phyloP scores from a whole-genome alignment of 2,329 filamentous ascomycete species.

The Nemania abortiva region DNA sequence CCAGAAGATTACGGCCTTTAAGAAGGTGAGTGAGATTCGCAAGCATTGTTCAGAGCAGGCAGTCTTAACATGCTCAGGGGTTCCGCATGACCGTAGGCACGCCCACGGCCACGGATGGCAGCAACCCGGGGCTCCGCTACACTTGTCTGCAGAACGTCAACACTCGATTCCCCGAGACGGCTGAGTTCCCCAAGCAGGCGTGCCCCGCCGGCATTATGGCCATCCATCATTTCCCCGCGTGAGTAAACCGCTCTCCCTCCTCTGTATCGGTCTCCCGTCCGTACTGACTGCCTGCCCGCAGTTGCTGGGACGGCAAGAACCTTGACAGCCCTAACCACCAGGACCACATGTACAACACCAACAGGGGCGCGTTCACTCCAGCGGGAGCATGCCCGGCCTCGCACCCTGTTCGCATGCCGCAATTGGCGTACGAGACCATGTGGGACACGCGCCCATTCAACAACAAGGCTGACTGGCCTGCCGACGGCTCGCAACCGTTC shows the following conservation, averaged over 20 bases:
- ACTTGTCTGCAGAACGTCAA: slow-evolving; percentile 52
- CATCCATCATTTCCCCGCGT: slow-evolving; percentile 56
- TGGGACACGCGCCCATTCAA: slow-evolving; percentile 58
- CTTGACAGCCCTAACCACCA: slow-evolving; percentile 62
- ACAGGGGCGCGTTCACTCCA: slow-evolving; percentile 46
- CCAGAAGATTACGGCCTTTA: slow-evolving; percentile 56
- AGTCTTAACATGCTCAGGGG: slow-evolving; percentile 47
- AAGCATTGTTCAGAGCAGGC: slow-evolving; percentile 26
- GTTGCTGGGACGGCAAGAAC: slow-evolving; percentile 63
- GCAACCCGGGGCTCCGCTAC: slow-evolving; percentile 50
- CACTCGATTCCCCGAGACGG: slow-evolving; percentile 54
- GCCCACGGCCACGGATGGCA: slow-evolving; percentile 45
- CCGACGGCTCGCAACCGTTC: slow-evolving; percentile 53
- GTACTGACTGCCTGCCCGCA: slow-evolving; percentile 29
- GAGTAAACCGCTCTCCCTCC: slow-evolving; percentile 29
- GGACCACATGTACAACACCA: slow-evolving; percentile 60
- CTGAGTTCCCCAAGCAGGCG: slow-evolving; percentile 51
- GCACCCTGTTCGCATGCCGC: slow-evolving; percentile 54
- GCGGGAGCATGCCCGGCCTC: slow-evolving; percentile 53
- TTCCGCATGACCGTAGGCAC: slow-evolving; percentile 58
- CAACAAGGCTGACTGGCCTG: slow-evolving; percentile 54
- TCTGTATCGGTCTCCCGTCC: slow-evolving; percentile 21
- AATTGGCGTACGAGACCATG: slow-evolving; percentile 59
- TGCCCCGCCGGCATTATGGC: slow-evolving; percentile 56
- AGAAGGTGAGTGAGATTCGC: slow-evolving; percentile 42